Evolutionary conservation across 257 asterid species (phyloP).

Genomic region (Fraxinus cuspidata): DNA sequence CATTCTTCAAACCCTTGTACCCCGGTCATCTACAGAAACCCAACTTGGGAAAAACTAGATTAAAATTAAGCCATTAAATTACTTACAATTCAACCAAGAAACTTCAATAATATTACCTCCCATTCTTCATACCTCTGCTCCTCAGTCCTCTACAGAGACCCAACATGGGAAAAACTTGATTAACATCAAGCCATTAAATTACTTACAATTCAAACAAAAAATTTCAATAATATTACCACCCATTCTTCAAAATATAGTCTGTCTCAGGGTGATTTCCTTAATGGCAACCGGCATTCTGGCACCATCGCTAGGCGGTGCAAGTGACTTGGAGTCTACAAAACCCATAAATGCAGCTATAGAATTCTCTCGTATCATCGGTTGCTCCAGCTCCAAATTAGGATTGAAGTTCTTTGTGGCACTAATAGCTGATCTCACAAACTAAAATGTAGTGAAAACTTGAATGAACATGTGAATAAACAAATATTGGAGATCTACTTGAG

Average conservation of each 20-base stretch:
- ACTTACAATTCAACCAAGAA: conserved; percentile 33
- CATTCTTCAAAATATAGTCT: conserved; percentile 54
- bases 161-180: not conserved
- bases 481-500: too few relatives aligned
- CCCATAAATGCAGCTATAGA: too few relatives aligned
- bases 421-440: too few relatives aligned
- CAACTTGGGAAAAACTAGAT: too few relatives aligned
- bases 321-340: conserved; percentile 46
- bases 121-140: conserved; percentile 31
- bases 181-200: not conserved
- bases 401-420: conserved; percentile 42
- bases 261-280: conserved; percentile 44
- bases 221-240: too few relatives aligned
- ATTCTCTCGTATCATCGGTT: too few relatives aligned
- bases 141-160: not conserved
- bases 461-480: too few relatives aligned
- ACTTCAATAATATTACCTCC: too few relatives aligned
- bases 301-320: conserved; percentile 39
- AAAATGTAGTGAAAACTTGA: too few relatives aligned
- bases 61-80: not conserved
- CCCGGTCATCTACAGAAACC: not conserved
- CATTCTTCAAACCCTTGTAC: conserved; percentile 36
- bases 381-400: conserved; percentile 42
- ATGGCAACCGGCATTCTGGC: conserved; percentile 46
- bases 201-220: conserved; percentile 35